These are phyloP conservation scores for Candida buenavistaensis DNA, from an alignment of 1,139 yeast species.

Conservation along the genomic window DNA sequence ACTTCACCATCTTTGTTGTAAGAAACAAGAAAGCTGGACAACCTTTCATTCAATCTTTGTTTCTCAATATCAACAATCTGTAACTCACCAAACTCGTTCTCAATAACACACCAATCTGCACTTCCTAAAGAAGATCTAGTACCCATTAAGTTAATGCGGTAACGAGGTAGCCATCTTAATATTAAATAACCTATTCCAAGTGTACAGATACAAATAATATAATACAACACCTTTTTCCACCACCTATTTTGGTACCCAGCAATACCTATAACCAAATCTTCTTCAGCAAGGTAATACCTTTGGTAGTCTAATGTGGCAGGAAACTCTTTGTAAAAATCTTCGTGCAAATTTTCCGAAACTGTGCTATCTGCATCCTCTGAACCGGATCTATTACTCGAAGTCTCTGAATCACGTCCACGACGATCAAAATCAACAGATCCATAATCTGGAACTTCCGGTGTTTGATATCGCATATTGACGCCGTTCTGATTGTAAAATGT, in stretches of 20 bases:
- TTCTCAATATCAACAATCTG: conserved; percentile 56
- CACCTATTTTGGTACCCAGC: conserved; percentile 76
- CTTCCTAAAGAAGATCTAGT: conserved; percentile 65
- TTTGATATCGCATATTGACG: conserved; percentile 9
- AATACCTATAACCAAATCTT: conserved; percentile 88
- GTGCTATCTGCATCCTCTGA: conserved; percentile 16
- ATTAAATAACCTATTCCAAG: conserved; percentile 72
- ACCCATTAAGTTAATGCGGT: conserved; percentile 70
- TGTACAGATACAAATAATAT: conserved; percentile 55
- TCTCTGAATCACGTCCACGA: conserved; percentile 29
- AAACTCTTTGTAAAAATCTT: conserved; percentile 39
- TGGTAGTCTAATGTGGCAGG: conserved; percentile 57
- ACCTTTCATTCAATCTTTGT: conserved; percentile 63
- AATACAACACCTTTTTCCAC: conserved; percentile 49
- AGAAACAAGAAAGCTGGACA: conserved; percentile 68
- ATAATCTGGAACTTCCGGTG: conserved; percentile 27
- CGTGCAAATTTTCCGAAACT: conserved; percentile 25
- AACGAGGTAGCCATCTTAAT: conserved; percentile 83
- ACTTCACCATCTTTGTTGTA: conserved; percentile 19
- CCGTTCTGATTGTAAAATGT: conserved; percentile 7
- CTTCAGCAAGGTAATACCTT: conserved; percentile 90
- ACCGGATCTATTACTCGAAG: conserved; percentile 24
- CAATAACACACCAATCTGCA: conserved; percentile 93
- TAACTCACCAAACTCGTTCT: conserved; percentile 90
- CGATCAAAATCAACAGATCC: conserved; percentile 40